A percentile compares a stretch with the other conserved stretches of the same genome.
Conservation (phyloP, 371 early-diverging fungal genomes). For the Lichtheimia corymbifera region DNA sequence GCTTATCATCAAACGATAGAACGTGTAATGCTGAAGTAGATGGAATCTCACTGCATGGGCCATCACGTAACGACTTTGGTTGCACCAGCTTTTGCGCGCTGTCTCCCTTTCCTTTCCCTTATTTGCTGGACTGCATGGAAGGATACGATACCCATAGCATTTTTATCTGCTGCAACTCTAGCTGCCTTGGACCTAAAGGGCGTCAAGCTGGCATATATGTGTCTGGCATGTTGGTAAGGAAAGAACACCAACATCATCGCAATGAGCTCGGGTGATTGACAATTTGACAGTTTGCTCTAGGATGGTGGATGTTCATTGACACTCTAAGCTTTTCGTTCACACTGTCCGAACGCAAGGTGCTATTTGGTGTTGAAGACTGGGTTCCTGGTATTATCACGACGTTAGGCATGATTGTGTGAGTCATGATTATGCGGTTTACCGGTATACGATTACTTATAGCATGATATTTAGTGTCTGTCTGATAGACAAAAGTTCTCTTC, state of each 20-base stretch:
- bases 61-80: no score
- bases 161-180: slow-evolving; percentile 26
- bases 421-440: not conserved
- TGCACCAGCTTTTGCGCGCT: no score
- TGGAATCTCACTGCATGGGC: no score
- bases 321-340: slow-evolving; percentile 44
- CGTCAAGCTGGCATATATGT: slow-evolving; percentile 46
- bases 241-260: not conserved
- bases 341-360: slow-evolving; percentile 31
- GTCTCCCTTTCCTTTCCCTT: no score
- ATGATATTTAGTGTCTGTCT: slow-evolving; percentile 32
- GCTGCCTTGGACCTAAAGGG: slow-evolving; percentile 41
- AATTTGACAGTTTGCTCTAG: slow-evolving; percentile 68
- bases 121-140: no score
- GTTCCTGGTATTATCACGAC: slow-evolving; percentile 74
- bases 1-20: no score
- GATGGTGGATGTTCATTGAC: slow-evolving; percentile 85
- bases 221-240: slow-evolving; percentile 51
- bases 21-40: no score
- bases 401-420: slow-evolving; percentile 72
- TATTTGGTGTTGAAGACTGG: slow-evolving; percentile 78
- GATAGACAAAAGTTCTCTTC: slow-evolving; percentile 56
- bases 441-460: not conserved
- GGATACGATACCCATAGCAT: slow-evolving; percentile 13
- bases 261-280: not conserved